phyloP scores from a whole-genome alignment of 73 alveolate genomes.

The Stentor coeruleus region DNA sequence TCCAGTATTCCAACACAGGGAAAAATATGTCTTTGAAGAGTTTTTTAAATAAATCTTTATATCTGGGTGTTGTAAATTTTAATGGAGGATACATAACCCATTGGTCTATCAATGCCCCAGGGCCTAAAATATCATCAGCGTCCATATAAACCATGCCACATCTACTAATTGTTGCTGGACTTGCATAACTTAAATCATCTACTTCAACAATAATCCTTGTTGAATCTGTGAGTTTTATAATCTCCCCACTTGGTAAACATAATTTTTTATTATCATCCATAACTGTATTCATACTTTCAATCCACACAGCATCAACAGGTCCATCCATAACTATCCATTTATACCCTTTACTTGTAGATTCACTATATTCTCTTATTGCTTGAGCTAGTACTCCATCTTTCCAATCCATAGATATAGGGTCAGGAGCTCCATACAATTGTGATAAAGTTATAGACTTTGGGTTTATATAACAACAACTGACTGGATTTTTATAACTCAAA shows the following conservation, averaged over 20 bases:
- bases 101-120: constrained; percentile 69
- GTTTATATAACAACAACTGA: constrained; percentile 70
- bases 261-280: constrained; percentile 96
- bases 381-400: constrained; percentile 94
- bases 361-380: constrained; percentile 84
- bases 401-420: constrained; percentile 95
- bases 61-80: constrained; percentile 26
- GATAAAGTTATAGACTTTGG: constrained; percentile 94
- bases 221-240: constrained; percentile 84
- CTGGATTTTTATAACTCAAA: constrained; percentile 41
- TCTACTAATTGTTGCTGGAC: constrained; percentile 98
- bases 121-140: constrained; percentile 74
- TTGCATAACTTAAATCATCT: constrained; percentile 93
- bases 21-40: constrained; percentile 33
- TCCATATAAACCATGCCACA: constrained; percentile 97
- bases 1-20: constrained; percentile 28
- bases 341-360: constrained; percentile 64
- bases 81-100: constrained; percentile 84
- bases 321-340: constrained; percentile 98
- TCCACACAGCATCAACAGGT: constrained; percentile 97
- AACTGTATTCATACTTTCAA: constrained; percentile 98
- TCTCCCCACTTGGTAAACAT: constrained; percentile 96
- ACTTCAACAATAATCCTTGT: constrained; percentile 96
- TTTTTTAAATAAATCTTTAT: constrained; percentile 32
- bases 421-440: constrained; percentile 91